These are phyloP conservation scores for Serendipita sp. DNA, from an alignment of 768 basidiomycete genomes.

Conservation along the genomic window DNA sequence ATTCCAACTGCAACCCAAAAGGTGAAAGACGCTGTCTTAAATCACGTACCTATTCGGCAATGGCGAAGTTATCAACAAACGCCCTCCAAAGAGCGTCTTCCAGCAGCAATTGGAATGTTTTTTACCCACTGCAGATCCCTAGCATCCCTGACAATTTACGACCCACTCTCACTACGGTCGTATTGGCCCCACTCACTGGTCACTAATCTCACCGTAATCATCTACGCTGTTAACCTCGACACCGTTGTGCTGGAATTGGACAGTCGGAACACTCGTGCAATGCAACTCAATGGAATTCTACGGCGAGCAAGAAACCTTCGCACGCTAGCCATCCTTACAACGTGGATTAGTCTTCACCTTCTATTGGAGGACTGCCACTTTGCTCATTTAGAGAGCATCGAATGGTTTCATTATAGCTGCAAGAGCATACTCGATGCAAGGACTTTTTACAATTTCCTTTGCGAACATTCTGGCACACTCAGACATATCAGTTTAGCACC, in stretches of 20 bases:
- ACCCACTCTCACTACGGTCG: neutral
- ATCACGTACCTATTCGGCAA: neutral
- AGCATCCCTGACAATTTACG: neutral
- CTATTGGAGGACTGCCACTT: conserved; percentile 7
- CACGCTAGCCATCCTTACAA: neutral
- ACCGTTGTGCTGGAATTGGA: neutral
- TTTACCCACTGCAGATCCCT: neutral
- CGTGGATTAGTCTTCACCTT: neutral
- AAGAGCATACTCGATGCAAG: neutral
- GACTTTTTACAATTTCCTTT: conserved; percentile 4
- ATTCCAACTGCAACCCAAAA: neutral
- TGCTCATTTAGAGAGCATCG: conserved; percentile 5
- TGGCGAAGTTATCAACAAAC: neutral
- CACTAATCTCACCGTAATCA: neutral
- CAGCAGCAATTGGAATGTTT: neutral
- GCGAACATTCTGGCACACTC: conserved; percentile 6
- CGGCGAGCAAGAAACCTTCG: neutral
- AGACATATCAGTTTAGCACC: conserved; percentile 5
- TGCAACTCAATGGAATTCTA: neutral
- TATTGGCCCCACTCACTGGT: neutral
- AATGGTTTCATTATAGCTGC: conserved; percentile 5
- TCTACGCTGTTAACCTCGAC: neutral
- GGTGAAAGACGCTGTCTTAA: neutral
- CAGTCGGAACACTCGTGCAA: neutral
- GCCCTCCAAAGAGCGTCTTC: neutral